phyloP scores from a whole-genome alignment of 176 grass and related monocot genomes.

The Leersia perrieri region DNA sequence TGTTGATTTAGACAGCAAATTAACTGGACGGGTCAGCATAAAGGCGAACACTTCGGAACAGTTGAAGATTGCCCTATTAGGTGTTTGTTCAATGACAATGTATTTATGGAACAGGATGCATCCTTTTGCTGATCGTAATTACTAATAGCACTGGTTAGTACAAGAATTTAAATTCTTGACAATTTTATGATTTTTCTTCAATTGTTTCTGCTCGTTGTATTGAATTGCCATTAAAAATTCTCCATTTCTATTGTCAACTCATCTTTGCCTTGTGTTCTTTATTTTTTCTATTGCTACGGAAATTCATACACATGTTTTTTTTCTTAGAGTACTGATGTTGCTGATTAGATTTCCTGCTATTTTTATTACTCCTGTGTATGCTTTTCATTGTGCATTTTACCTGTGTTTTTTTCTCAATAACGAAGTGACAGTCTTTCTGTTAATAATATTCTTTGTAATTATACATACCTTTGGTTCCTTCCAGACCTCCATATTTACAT shows the following conservation, averaged over 20 bases:
- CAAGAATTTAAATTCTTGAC: slow-evolving; percentile 22
- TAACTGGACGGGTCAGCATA: slow-evolving; percentile 66
- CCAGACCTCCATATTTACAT: background rate
- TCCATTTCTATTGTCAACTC: background rate
- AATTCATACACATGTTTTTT: slow-evolving; percentile 15
- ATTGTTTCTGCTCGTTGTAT: slow-evolving; percentile 23
- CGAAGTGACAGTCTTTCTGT: background rate
- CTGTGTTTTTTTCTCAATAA: background rate
- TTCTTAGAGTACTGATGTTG: background rate
- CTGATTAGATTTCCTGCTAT: background rate
- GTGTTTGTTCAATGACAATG: slow-evolving; percentile 57
- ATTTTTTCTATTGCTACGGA: slow-evolving; percentile 19
- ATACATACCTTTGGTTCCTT: background rate
- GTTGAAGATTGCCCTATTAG: slow-evolving; percentile 65
- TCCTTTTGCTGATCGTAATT: slow-evolving; percentile 12
- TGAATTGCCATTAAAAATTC: background rate
- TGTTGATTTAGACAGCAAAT: slow-evolving; percentile 72
- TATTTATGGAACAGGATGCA: slow-evolving; percentile 58
- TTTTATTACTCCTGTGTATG: background rate
- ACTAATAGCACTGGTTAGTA: slow-evolving; percentile 38
- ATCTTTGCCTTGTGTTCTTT: background rate
- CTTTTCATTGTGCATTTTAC: background rate
- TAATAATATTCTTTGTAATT: background rate
- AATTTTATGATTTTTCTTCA: slow-evolving; percentile 18
- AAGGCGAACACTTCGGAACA: slow-evolving; percentile 70